Evolutionary conservation across 768 basidiomycete species (phyloP).

Genomic region (Naganishia kalamii): DNA sequence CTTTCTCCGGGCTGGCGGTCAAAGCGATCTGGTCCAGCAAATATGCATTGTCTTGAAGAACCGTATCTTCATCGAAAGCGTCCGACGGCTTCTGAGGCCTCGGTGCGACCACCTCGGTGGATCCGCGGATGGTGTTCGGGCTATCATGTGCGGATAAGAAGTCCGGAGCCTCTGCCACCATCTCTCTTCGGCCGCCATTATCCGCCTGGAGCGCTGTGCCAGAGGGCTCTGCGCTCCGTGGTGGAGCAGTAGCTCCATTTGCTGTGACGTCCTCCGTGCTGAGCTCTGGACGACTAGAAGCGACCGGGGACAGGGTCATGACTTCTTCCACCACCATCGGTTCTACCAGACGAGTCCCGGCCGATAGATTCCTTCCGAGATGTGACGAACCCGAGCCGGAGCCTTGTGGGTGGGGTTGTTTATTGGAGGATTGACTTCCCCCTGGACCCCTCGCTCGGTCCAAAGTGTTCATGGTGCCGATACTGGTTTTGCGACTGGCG

Average conservation of each 20-base stretch:
- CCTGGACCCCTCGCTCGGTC: constrained; percentile 8
- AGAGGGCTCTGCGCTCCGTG: no score
- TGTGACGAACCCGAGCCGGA: constrained; percentile 17
- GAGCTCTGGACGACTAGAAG: background rate
- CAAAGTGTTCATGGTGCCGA: constrained; percentile 27
- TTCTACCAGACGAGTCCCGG: constrained; percentile 15
- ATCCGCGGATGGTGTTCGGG: background rate
- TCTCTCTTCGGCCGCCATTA: no score
- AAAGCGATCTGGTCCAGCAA: constrained; percentile 14
- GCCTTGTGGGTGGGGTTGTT: background rate
- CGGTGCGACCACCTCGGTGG: constrained; percentile 18
- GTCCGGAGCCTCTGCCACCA: no score
- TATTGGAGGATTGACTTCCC: constrained; percentile 17
- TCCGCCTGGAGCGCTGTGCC: no score
- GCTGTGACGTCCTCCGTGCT: background rate
- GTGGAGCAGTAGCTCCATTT: no score
- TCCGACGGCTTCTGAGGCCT: constrained; percentile 17
- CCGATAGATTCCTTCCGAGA: constrained; percentile 7
- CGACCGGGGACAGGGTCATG: background rate
- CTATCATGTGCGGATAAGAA: background rate
- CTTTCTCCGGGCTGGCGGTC: constrained; percentile 1
- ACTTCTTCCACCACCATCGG: constrained; percentile 17
- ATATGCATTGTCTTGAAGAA: constrained; percentile 34
- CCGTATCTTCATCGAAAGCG: constrained; percentile 16
- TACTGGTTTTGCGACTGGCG: constrained; percentile 37